Evolutionary conservation across 2,329 filamentous ascomycete species (phyloP).

Genomic region (Cephalotrichum gorgonifer): DNA sequence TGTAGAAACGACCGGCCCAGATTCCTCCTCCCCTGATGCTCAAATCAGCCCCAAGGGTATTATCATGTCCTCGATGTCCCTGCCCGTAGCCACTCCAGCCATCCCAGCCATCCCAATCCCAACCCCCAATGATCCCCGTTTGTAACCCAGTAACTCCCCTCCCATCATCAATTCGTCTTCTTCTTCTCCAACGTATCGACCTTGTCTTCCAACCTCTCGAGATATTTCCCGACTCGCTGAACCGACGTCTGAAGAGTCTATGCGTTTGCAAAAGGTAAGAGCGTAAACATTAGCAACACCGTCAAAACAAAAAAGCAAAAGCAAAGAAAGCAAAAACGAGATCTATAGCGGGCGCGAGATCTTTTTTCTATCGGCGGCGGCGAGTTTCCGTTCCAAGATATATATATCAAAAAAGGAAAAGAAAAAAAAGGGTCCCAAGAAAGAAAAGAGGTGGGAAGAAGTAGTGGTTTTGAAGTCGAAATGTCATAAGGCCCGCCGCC

Average conservation of each 20-base stretch:
- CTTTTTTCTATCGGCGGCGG: not conserved
- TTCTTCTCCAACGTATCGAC: slow-evolving; percentile 52
- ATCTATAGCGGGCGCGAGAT: not conserved
- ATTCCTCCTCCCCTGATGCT: not conserved
- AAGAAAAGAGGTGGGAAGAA: not conserved
- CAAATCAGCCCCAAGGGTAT: too few relatives aligned
- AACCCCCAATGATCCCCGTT: not conserved
- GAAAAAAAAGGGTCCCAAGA: not conserved
- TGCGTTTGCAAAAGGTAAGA: slow-evolving; percentile 1
- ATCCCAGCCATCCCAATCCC: too few relatives aligned
- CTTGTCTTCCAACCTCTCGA: slow-evolving; percentile 67
- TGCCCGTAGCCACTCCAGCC: not conserved
- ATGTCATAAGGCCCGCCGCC: not conserved
- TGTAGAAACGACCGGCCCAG: not conserved
- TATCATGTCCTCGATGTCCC: too few relatives aligned
- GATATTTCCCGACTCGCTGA: slow-evolving; percentile 67
- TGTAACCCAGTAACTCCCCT: slow-evolving; percentile 4
- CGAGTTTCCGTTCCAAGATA: not conserved
- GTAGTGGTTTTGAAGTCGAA: not conserved
- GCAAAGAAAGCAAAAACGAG: not conserved
- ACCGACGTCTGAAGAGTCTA: slow-evolving; percentile 74
- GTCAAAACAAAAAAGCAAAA: not conserved
- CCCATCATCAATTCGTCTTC: slow-evolving; percentile 46
- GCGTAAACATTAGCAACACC: slow-evolving; percentile 1
- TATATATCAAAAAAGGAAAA: not conserved